Evolutionary conservation across 225 moss, liverwort and hornwort species (phyloP).

Genomic region (Polytrichum formosum): DNA sequence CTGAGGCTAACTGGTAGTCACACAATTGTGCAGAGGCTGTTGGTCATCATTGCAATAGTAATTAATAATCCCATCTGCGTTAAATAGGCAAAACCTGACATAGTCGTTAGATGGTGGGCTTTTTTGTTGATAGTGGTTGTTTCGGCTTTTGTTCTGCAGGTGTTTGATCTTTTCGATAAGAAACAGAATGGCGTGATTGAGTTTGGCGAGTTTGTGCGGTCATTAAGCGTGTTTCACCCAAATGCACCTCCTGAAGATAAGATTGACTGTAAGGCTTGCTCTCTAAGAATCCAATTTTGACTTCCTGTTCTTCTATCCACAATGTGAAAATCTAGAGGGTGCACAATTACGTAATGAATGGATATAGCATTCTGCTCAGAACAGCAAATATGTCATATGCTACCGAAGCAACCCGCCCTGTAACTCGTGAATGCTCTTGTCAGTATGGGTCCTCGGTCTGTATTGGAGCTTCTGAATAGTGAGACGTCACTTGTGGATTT

Average conservation of each 20-base stretch:
- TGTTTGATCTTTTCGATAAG: constrained; percentile 46
- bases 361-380: too few species aligned
- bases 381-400: too few species aligned
- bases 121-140: too few species aligned
- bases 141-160: constrained; percentile 17
- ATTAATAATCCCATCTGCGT: not conserved
- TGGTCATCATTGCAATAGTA: not conserved
- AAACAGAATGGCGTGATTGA: constrained; percentile 61
- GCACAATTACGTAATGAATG: too few species aligned
- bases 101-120: not conserved
- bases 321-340: too few species aligned
- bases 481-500: too few species aligned
- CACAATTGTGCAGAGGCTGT: not conserved
- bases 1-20: too few species aligned
- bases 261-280: constrained; percentile 23
- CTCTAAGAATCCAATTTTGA: not conserved
- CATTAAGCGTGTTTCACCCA: constrained; percentile 50
- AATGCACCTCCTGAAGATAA: constrained; percentile 34
- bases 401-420: too few species aligned
- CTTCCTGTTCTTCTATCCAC: too few species aligned
- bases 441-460: not conserved
- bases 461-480: not conserved
- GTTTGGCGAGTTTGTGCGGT: constrained; percentile 57
- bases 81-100: not conserved
- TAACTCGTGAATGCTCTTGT: not conserved